A percentile compares a stretch with the other conserved stretches of the same genome.
These are phyloP conservation scores for Nidularia pulvinata DNA, from an alignment of 768 basidiomycete species.

Conservation along the genomic window DNA sequence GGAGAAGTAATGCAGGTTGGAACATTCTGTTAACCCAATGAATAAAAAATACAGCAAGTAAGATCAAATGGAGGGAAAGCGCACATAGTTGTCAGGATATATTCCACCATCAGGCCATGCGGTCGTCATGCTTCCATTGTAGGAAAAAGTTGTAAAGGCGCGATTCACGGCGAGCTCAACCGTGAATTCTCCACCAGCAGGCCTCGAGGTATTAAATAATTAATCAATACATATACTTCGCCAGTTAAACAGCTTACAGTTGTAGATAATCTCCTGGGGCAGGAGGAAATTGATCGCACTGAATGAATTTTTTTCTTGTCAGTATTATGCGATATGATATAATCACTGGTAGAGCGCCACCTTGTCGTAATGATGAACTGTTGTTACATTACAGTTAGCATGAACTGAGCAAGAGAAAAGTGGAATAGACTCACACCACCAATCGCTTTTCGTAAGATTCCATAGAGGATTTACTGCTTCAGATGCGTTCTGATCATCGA, in stretches of 20 bases:
- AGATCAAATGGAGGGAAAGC: slow-evolving; percentile 10
- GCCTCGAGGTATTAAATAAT: slow-evolving; percentile 34
- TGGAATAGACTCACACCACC: slow-evolving; percentile 39
- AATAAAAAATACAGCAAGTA: neutral
- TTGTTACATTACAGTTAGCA: slow-evolving; percentile 3
- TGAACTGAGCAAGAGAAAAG: neutral
- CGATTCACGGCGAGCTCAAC: slow-evolving; percentile 51
- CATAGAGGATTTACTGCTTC: slow-evolving; percentile 40
- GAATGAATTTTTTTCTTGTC: neutral
- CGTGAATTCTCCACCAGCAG: slow-evolving; percentile 45
- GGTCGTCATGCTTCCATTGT: slow-evolving; percentile 29
- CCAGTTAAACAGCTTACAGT: slow-evolving; percentile 29
- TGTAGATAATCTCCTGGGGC: slow-evolving; percentile 37
- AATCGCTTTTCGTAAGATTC: slow-evolving; percentile 33
- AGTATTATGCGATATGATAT: neutral
- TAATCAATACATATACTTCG: no score
- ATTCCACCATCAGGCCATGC: slow-evolving; percentile 45
- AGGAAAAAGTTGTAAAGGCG: slow-evolving; percentile 43
- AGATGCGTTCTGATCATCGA: slow-evolving; percentile 33
- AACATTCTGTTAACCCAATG: slow-evolving; percentile 22
- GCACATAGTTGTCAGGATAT: slow-evolving; percentile 44
- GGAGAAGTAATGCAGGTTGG: slow-evolving; percentile 42
- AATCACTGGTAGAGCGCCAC: slow-evolving; percentile 19
- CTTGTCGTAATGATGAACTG: slow-evolving; percentile 33
- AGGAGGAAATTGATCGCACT: slow-evolving; percentile 45